These are phyloP conservation scores for Dictyostelium gargantuum DNA, from an alignment of 208 protist genomes.

Conservation along the genomic window DNA sequence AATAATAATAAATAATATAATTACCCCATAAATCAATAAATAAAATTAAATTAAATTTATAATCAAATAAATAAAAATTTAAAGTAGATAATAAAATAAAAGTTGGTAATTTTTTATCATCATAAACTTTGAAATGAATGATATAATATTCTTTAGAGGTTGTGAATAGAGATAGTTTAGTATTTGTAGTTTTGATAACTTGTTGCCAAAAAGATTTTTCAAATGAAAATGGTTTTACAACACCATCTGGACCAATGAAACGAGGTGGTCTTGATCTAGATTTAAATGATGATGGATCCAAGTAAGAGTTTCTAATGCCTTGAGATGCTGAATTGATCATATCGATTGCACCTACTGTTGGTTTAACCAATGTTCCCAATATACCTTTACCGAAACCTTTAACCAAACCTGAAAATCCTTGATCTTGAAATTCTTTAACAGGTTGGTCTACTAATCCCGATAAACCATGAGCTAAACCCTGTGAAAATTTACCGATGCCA, in stretches of 20 bases:
- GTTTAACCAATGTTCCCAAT: slow-evolving; percentile 39
- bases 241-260: slow-evolving; percentile 7
- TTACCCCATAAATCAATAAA: background rate
- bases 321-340: slow-evolving; percentile 3
- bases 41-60: background rate
- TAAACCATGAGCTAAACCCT: slow-evolving; percentile 76
- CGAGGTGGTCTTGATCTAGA: slow-evolving; percentile 21
- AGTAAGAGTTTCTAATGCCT: slow-evolving; percentile 38
- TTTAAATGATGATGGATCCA: background rate
- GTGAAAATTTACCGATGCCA: slow-evolving; percentile 69
- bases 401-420: slow-evolving; percentile 19
- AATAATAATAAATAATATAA: no score
- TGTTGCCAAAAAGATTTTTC: slow-evolving; percentile 27
- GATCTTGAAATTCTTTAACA: slow-evolving; percentile 15
- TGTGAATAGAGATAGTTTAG: background rate
- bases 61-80: background rate
- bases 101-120: background rate
- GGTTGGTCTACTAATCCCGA: slow-evolving; percentile 20
- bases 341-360: slow-evolving; percentile 58
- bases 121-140: background rate
- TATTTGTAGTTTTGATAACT: background rate
- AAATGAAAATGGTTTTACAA: background rate
- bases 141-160: background rate
- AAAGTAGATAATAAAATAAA: background rate
- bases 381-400: slow-evolving; percentile 48